Evolutionary conservation across 1,284 basidiomycete genomes (phyloP), one percentile per base, ranked within the genome.

Genomic region (Xanthoconium separans): DNA sequence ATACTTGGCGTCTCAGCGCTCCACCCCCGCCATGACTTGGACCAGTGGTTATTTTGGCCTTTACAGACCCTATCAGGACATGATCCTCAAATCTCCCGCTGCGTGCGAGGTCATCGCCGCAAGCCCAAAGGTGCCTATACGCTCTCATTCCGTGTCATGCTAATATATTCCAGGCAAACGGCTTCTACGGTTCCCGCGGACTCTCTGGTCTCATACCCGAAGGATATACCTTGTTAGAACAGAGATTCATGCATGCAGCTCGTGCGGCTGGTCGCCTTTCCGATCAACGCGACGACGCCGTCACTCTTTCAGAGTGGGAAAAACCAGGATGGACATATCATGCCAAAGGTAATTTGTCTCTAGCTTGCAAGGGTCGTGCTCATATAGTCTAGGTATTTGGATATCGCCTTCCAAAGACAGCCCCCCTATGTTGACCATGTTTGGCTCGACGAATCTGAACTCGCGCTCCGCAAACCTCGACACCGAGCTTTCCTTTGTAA

Each of bases 281-380:
- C 80, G 60, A 70, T 51, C 60, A 72, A 13, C 31, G 10, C 36
- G 34, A 55, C 44, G 67, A 73, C 18, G 82, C 83, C 1, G 81
- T 98, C 20, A 77, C 85, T 56, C 76, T 99, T 54, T 80, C 78
- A 55, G 95, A 98, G 71, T 98, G 96, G 96, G 82, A 85, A 65
- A 84, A 82, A 59, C 73, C 80, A n/a, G 93, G 89, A 0, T 99
- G 97, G 97, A 99, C 96, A 1, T 99, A 99, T 74, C 96, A 99
- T 66, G 92, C 95, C 31, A 99, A 98, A 81, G 96, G 95, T 93
- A 59, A 50, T 60, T 24, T 27, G 13, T 47, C 47, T 36, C 50
- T 57, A 31, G 40, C 51, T 49, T 44, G 27, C 22, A 33, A 16
- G 16, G 29, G 2, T 20, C 16, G 47, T 44, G 11, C 57, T 63